These are phyloP conservation scores for Fusarium sp. DNA, from an alignment of 2,329 filamentous ascomycete species.

Conservation along the genomic window DNA sequence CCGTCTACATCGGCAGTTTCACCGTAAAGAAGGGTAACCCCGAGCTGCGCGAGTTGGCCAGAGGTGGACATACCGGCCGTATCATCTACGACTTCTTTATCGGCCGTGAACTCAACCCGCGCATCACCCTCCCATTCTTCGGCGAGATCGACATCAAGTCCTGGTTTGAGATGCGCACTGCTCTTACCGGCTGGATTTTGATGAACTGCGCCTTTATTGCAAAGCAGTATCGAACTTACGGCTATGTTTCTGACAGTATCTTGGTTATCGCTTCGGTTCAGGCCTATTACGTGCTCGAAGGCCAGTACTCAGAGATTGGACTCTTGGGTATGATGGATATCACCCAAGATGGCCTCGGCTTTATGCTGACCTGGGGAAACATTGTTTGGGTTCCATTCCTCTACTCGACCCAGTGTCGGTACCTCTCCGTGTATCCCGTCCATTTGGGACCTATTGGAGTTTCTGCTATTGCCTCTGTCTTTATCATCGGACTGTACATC, in stretches of 20 bases:
- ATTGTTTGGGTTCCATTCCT: conserved; percentile 91
- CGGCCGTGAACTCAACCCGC: conserved; percentile 92
- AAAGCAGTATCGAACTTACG: conserved; percentile 85
- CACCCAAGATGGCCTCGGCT: conserved; percentile 88
- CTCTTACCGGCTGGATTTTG: conserved; percentile 86
- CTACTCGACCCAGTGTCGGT: conserved; percentile 84
- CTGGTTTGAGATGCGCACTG: conserved; percentile 87
- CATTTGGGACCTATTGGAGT: conserved; percentile 75
- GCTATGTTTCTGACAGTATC: conserved; percentile 85
- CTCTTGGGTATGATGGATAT: conserved; percentile 93
- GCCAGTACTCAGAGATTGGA: conserved; percentile 84
- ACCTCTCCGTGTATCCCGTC: conserved; percentile 83
- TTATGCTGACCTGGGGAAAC: conserved; percentile 92
- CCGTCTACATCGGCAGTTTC: conserved; percentile 83
- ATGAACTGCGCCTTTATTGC: conserved; percentile 84
- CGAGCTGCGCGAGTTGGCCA: conserved; percentile 78
- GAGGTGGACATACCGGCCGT: conserved; percentile 82
- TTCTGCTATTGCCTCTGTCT: conserved; percentile 70
- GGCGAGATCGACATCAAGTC: conserved; percentile 89
- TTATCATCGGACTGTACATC: conserved; percentile 79
- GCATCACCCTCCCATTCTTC: conserved; percentile 78
- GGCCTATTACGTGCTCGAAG: conserved; percentile 82
- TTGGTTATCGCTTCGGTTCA: conserved; percentile 80
- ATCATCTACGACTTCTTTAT: conserved; percentile 95
- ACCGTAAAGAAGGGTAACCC: conserved; percentile 76